phyloP scores from a whole-genome alignment of 2,329 filamentous ascomycete genomes.

The Cladophialophora yegresii region DNA sequence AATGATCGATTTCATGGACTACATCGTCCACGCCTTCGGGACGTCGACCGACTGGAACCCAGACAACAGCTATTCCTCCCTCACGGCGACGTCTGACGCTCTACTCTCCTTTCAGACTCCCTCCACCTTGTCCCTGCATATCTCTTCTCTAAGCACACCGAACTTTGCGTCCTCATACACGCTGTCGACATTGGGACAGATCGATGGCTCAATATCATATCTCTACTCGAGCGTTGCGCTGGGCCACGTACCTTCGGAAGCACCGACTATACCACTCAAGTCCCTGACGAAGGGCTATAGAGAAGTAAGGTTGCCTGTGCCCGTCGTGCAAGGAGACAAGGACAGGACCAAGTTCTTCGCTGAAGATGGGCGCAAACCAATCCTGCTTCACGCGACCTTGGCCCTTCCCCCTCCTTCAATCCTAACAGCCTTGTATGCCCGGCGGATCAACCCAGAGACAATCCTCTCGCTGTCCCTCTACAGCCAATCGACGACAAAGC shows the following conservation, averaged over 20 bases:
- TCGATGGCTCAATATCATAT: constrained; percentile 96
- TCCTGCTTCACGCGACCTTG: constrained; percentile 49
- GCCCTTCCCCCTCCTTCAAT: constrained; percentile 69
- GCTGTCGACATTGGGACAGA: constrained; percentile 81
- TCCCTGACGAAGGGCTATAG: constrained; percentile 80
- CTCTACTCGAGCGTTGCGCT: constrained; percentile 88
- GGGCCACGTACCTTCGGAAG: constrained; percentile 64
- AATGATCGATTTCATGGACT: constrained; percentile 98
- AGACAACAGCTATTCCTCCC: constrained; percentile 86
- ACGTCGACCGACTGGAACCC: constrained; percentile 82
- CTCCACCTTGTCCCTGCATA: constrained; percentile 76
- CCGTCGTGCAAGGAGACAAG: constrained; percentile 29
- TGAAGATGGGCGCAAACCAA: constrained; percentile 42
- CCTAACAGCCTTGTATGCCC: constrained; percentile 81
- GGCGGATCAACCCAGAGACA: constrained; percentile 72
- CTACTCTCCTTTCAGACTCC: constrained; percentile 88
- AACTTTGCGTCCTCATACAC: constrained; percentile 95
- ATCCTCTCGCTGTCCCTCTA: constrained; percentile 72
- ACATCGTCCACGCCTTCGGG: constrained; percentile 89
- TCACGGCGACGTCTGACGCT: constrained; percentile 81
- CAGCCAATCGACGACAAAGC: constrained; percentile 43
- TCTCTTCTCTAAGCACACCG: constrained; percentile 87
- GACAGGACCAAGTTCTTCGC: background rate
- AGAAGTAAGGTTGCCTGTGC: constrained; percentile 32
- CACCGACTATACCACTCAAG: constrained; percentile 72